Evolutionary conservation across 495 filamentous ascomycete species (phyloP), one percentile per base, ranked within the genome.

Genomic region (Neurospora sp.): DNA sequence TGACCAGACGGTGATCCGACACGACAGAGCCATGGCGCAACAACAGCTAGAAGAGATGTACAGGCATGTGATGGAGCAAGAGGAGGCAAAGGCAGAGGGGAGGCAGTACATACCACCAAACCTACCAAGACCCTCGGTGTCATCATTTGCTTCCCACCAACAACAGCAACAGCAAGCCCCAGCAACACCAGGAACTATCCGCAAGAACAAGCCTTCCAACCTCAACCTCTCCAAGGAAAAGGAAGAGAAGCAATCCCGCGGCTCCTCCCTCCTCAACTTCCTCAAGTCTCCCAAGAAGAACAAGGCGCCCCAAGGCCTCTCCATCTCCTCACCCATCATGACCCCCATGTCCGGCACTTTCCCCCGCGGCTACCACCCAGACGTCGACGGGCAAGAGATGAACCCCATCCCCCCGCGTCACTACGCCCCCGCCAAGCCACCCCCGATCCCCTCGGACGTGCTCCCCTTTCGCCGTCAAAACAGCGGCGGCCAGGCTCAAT

Each of bases 41-140:
- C 85, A 88, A 73, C 90, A 97, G 79, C 90, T 98, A 83, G 93
- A 96, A 79, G 90, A 92, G 80, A 89, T 98, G 77, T 98, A 98
- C 79, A 92, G 89, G 70, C 91, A 94, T 62, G 94, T 97, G 74
- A 91, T 97, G 92, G 93, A 92, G 82, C 92, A 95, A 70, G 93
- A 96, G 81, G 90, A 89, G 44, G 88, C 89, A 69, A 92, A 92
- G 69, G 74, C 71, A 23, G 75, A 76, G n/a, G 79, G 79, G n/a
- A 72, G 78, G 39, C 72, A 82, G 83, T 88, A 71, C 82, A 82
- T 72, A 78, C 83, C 38, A 71, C 79, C 79, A 5, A 42, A 72
- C 80, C 83, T 38, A 71, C 79, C 79, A 11, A 41, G 74, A 14
- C 69, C 79, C 31, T 80, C 72, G 70, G 78, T 59, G 39, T 84